phyloP scores from a whole-genome alignment of 208 protist genomes.

The Wallacemonas collosoma region DNA sequence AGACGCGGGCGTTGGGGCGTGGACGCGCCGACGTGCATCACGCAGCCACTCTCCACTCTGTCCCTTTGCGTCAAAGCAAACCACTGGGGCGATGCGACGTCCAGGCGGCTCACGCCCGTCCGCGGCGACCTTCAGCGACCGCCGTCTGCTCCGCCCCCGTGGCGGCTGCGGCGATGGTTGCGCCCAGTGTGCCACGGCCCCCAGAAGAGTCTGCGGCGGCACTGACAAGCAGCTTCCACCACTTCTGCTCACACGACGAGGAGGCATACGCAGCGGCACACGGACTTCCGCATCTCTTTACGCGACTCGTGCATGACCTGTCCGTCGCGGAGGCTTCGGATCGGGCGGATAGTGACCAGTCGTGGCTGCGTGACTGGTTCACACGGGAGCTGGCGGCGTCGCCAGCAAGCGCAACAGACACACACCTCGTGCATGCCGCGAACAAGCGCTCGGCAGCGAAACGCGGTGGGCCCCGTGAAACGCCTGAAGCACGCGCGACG shows the following conservation, averaged over 20 bases:
- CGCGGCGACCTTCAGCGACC: no score
- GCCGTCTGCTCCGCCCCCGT: no score
- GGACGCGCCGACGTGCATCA: neutral
- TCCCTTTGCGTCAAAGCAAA: slow-evolving; percentile 8
- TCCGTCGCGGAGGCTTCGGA: neutral
- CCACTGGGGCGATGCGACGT: neutral
- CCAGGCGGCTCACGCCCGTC: no score
- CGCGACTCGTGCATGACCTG: neutral
- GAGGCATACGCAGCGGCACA: slow-evolving; percentile 6
- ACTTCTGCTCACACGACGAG: neutral
- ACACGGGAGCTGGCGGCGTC: neutral
- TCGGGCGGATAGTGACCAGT: neutral
- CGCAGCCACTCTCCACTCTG: neutral
- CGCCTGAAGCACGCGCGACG: no score
- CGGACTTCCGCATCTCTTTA: neutral
- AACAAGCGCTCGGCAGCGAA: no score
- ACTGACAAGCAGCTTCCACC: neutral
- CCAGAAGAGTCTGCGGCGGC: neutral
- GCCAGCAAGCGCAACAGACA: no score
- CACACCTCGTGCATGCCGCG: no score
- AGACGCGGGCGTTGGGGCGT: neutral
- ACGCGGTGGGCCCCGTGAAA: no score
- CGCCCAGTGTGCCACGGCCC: neutral
- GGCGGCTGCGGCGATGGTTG: neutral
- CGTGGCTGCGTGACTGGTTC: slow-evolving; percentile 5